Evolutionary conservation across 164 flowering plant genomes (phyloP).

Genomic region (Annona cherimola): DNA sequence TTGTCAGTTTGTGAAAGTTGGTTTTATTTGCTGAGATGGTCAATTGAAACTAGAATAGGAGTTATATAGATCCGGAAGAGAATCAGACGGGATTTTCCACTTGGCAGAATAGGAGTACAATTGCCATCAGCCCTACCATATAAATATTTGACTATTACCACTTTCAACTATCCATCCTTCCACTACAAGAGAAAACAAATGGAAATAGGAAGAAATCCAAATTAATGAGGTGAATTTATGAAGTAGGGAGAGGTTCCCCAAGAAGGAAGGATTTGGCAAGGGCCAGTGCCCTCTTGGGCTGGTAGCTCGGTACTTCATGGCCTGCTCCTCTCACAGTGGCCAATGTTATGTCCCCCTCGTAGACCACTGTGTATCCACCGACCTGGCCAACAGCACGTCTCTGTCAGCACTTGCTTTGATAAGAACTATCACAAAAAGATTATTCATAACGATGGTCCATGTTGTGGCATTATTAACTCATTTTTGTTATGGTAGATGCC

Average conservation of each 20-base stretch:
- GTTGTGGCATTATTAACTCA: too few relatives aligned
- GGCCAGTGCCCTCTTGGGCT: conserved; percentile 54
- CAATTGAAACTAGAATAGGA: too few relatives aligned
- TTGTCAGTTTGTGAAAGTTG: too few relatives aligned
- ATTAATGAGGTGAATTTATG: background rate
- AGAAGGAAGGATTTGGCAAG: conserved; percentile 47
- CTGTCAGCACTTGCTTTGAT: background rate
- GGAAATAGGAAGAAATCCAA: background rate
- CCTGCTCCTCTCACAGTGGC: conserved; percentile 90
- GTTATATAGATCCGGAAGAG: too few relatives aligned
- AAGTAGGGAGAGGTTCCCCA: conserved; percentile 45
- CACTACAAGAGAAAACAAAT: background rate
- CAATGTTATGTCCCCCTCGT: conserved; percentile 36
- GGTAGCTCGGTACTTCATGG: conserved; percentile 73
- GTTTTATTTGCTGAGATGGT: too few relatives aligned
- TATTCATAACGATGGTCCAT: too few relatives aligned
- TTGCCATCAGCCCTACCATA: too few relatives aligned
- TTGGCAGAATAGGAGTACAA: too few relatives aligned
- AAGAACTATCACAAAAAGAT: background rate
- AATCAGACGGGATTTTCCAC: too few relatives aligned
- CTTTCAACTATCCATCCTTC: background rate
- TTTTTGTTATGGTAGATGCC: too few relatives aligned
- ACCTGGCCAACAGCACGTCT: conserved; percentile 5
- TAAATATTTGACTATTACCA: too few relatives aligned
- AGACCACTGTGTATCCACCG: conserved; percentile 13